A percentile compares a stretch with the other conserved stretches of the same genome.
Conservation (phyloP, 441 rosid genomes). For the Populus hybrid region DNA sequence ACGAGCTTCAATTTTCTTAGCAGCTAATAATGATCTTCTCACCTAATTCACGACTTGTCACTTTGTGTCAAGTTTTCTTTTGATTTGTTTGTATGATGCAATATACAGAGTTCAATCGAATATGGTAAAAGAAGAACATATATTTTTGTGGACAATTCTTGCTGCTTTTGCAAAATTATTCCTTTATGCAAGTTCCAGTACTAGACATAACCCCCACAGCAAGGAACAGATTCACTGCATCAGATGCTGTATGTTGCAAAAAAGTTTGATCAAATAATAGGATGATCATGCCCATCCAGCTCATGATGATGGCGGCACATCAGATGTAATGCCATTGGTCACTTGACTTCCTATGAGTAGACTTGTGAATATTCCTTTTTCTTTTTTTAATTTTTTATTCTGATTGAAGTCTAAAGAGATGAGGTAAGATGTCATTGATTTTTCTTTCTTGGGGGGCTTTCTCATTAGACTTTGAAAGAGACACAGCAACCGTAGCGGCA, state of each 20-base stretch:
- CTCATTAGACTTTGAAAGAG: neutral
- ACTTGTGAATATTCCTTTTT: neutral
- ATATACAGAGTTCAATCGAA: neutral
- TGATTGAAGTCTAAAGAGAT: neutral
- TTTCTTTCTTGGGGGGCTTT: neutral
- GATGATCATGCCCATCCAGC: neutral
- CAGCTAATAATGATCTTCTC: slow-evolving; percentile 15
- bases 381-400: neutral
- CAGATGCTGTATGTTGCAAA: neutral
- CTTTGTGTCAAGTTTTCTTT: slow-evolving; percentile 1
- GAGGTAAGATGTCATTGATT: slow-evolving; percentile 17
- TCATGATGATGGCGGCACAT: neutral
- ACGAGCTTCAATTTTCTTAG: slow-evolving; percentile 7
- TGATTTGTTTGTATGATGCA: neutral
- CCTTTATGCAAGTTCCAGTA: neutral
- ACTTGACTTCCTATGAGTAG: neutral
- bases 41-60: slow-evolving; percentile 23
- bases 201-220: neutral
- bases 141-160: neutral
- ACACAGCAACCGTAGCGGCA: neutral
- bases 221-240: neutral
- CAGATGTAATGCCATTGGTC: neutral
- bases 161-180: slow-evolving; percentile 12
- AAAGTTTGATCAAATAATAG: neutral
- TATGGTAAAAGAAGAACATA: neutral